Conservation (phyloP, 495 filamentous ascomycete genomes). For the Aspergillus olivimuriae region DNA sequence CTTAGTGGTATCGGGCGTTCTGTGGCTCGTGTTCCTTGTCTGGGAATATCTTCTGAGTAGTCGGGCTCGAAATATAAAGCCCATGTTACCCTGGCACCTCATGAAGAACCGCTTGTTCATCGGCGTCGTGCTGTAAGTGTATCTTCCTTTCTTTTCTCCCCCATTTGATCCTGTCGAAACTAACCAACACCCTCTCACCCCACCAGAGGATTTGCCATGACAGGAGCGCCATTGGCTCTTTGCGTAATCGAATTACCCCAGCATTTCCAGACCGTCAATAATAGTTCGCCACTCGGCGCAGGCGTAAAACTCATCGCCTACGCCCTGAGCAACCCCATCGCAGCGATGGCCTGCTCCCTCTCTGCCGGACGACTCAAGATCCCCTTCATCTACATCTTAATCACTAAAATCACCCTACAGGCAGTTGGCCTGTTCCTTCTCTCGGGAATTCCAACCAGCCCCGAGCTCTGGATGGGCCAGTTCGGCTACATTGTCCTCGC, state of each 20-base stretch:
- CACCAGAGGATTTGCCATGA: neutral
- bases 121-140: conserved; percentile 12
- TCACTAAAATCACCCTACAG: conserved; percentile 35
- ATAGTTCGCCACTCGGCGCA: conserved; percentile 21
- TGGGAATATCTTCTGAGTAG: conserved; percentile 7
- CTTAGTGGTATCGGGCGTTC: conserved; percentile 20
- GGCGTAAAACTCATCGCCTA: conserved; percentile 47
- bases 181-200: neutral
- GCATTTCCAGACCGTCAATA: conserved; percentile 50
- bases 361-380: conserved; percentile 25
- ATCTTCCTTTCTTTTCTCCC: neutral
- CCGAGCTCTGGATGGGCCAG: conserved; percentile 20
- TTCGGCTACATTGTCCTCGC: conserved; percentile 50
- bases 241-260: conserved; percentile 51
- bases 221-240: conserved; percentile 38
- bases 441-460: conserved; percentile 23
- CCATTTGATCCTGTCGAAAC: neutral
- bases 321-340: conserved; percentile 20
- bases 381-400: conserved; percentile 41
- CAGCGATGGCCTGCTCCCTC: conserved; percentile 12
- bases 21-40: conserved; percentile 9
- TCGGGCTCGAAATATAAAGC: neutral
- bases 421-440: conserved; percentile 43
- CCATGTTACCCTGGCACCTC: conserved; percentile 22
- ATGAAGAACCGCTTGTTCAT: conserved; percentile 13